Conservation (phyloP, 441 rosid genomes). For the Populus hybrid region DNA sequence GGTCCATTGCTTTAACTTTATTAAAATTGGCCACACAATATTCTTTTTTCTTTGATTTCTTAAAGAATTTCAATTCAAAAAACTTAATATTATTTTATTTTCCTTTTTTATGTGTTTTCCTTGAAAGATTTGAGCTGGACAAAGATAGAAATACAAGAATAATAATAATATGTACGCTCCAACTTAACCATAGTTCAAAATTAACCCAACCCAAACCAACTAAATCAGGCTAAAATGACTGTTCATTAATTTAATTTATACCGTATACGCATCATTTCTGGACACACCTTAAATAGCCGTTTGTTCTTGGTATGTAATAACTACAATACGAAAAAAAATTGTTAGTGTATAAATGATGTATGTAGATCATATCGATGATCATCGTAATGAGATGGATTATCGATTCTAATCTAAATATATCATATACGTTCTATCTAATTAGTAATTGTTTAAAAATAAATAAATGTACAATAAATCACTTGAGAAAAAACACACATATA, state of each 20-base stretch:
- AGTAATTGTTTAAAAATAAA: too few relatives aligned
- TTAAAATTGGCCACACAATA: not conserved
- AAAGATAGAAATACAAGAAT: not conserved
- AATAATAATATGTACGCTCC: conserved; percentile 6
- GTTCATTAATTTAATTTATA: not conserved
- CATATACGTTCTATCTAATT: too few relatives aligned
- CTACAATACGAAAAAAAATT: not conserved
- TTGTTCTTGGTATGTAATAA: not conserved
- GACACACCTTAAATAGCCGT: not conserved
- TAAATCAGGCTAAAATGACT: not conserved
- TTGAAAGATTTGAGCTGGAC: not conserved
- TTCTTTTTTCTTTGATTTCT: not conserved
- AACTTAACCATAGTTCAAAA: not conserved
- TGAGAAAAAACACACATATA: too few relatives aligned
- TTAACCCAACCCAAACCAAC: not conserved
- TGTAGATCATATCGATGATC: too few relatives aligned
- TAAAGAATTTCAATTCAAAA: not conserved
- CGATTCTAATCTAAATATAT: too few relatives aligned
- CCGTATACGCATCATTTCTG: not conserved
- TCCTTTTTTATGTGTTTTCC: not conserved
- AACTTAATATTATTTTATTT: not conserved
- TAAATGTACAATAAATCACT: too few relatives aligned
- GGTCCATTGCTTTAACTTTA: not conserved
- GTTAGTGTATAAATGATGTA: too few relatives aligned
- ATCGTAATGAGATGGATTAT: too few relatives aligned